Base-by-base conservation (phyloP, 148 eudicot species). In the Silene uniflora region DNA sequence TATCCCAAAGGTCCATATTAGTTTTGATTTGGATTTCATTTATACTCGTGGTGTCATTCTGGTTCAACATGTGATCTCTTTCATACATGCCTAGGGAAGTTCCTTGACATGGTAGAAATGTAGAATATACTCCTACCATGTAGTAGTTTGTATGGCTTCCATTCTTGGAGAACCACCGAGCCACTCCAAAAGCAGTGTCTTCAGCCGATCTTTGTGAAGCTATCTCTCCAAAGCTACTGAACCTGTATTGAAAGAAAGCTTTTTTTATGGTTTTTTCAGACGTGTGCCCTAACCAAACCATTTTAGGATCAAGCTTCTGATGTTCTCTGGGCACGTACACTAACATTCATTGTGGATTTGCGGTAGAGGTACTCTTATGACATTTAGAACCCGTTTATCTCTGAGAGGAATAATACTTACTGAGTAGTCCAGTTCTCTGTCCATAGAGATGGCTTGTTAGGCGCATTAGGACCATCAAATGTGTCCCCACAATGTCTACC, bases 391-490 rank as follows among this genome's bases (percentile, higher is more conserved):
- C 32, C 2, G 17, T 4, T 24, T 24, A 65, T 7, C 17, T 24
- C 24, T 64, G 44, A 35, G 0, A 19, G 55, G 32, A 29, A 4
- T 29, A 29, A 29, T 29, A 79, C 98, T 85, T 82, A 95, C 97
- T 90, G 96, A 75, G 96, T 93, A 60, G 97, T 92, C 99, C 99
- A 95, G 74, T 95, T 92, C 83, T 95, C 97, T 22, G 97, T 92
- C 99, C 99, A 95, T 2, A 95, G 56, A 65, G 81, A 55, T 52
- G 99, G 99, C 83, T 95, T 95, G 46, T 78, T 79, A 35, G 96
- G 92, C 9, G 87, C 79, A 65, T 94, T 92, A 42, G 99, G 93
- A 69, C 97, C 97, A 0, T 60, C 55, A 71, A 92, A 95, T 16
- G 96, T 92, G 11, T 91, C 96, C 70, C 86, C 99, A 84, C 99